Evolutionary conservation across 768 basidiomycete species (phyloP).

Genomic region (Candolleomyces efflorescens): DNA sequence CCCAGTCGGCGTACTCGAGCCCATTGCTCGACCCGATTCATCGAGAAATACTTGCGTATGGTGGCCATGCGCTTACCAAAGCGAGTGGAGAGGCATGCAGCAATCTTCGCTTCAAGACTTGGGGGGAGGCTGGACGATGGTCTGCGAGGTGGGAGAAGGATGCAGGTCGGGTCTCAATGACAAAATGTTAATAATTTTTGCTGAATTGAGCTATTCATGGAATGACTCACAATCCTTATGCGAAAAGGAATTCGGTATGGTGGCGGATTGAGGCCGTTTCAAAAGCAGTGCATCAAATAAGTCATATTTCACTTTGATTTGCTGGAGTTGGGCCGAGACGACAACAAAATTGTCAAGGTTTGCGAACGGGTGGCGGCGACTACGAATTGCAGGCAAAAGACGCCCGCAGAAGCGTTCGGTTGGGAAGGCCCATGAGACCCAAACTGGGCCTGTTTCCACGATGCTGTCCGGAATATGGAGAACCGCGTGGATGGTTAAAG

Average conservation of each 20-base stretch:
- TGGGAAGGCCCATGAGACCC: neutral
- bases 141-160: neutral
- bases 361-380: conserved; percentile 13
- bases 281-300: neutral
- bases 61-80: neutral
- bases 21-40: neutral
- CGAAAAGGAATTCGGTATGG: neutral
- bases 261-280: neutral
- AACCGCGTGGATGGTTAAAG: neutral
- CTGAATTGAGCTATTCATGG: too few species aligned
- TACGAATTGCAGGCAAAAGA: neutral
- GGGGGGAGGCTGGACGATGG: neutral
- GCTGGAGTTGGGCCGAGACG: neutral
- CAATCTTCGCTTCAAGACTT: neutral
- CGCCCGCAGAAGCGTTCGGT: conserved; percentile 9
- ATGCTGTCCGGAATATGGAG: neutral
- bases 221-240: neutral
- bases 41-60: neutral
- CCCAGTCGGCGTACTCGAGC: neutral
- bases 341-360: neutral
- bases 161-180: neutral
- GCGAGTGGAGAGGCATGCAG: neutral
- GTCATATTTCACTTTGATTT: neutral
- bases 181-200: neutral
- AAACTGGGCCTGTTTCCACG: neutral